phyloP scores from a whole-genome alignment of 306 rosid genomes.

The Sophora flavescens region DNA sequence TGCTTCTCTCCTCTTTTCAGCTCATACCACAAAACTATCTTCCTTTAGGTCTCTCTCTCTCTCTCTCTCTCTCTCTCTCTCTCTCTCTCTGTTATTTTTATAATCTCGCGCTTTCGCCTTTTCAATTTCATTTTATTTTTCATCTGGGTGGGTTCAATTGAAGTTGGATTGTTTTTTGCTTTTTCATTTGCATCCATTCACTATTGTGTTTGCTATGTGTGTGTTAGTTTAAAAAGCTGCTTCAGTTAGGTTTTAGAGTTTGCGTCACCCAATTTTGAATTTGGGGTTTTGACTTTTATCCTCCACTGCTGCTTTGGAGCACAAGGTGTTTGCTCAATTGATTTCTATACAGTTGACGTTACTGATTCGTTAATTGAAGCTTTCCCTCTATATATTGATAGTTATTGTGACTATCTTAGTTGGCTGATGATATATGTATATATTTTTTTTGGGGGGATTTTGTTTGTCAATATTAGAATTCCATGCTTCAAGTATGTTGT shows the following conservation, averaged over 20 bases:
- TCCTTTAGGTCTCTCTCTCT: slow-evolving; percentile 24
- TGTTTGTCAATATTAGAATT: not conserved
- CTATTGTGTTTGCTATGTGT: not conserved
- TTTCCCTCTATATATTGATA: not conserved
- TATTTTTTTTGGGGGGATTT: not conserved
- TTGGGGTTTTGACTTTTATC: not conserved
- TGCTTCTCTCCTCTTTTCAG: slow-evolving; percentile 35
- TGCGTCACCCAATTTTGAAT: not conserved
- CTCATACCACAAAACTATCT: slow-evolving; percentile 25
- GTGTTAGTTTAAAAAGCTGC: slow-evolving; percentile 24
- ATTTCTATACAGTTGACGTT: slow-evolving; percentile 2
- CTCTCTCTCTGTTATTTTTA: not conserved
- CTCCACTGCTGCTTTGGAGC: not conserved
- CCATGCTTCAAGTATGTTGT: not conserved
- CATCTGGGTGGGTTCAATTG: not conserved
- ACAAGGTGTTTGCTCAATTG: slow-evolving; percentile 12
- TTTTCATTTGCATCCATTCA: not conserved
- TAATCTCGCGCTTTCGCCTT: not conserved
- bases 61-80: slow-evolving; percentile 10
- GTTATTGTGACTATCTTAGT: not conserved
- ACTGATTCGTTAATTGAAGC: slow-evolving; percentile 25
- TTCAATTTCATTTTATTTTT: not conserved
- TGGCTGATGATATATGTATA: not conserved
- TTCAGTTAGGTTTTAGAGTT: slow-evolving; percentile 40
- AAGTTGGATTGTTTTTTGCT: not conserved